Percentiles rank a stretch among this genome's conserved stretches.
Conservation (phyloP, 305 asterid genomes). For the Fraxinus ornus region DNA sequence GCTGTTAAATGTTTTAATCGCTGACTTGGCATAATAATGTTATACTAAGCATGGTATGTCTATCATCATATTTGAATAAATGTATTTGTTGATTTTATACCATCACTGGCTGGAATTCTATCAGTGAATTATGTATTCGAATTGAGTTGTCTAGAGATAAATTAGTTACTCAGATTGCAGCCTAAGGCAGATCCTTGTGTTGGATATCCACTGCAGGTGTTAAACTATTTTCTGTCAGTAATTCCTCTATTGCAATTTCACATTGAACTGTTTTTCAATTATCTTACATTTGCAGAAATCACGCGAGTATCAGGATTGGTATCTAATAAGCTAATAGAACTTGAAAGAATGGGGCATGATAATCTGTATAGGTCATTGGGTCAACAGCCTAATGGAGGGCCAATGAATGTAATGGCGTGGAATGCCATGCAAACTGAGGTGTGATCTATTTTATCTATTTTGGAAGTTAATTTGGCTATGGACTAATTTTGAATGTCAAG, state of each 20-base stretch:
- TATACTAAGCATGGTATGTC: neutral
- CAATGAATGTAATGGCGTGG: conserved; percentile 51
- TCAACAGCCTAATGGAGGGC: conserved; percentile 56
- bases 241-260: conserved; percentile 4
- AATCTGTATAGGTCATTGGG: conserved; percentile 45
- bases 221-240: neutral
- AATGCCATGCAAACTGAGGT: conserved; percentile 63
- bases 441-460: conserved; percentile 18
- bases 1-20: neutral
- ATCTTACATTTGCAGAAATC: conserved; percentile 49
- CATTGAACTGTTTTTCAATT: neutral
- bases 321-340: conserved; percentile 47
- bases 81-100: neutral
- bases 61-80: neutral
- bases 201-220: conserved; percentile 10
- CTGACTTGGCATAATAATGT: neutral
- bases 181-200: neutral
- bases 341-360: conserved; percentile 57
- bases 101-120: neutral
- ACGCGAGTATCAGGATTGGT: conserved; percentile 46
- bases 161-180: conserved; percentile 10
- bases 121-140: conserved; percentile 13
- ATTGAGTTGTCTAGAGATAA: conserved; percentile 6
- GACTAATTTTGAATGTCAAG: neutral
- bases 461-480: conserved; percentile 8